Base-by-base conservation (phyloP, 805 yeast genomes). In the Spencermartinsiella europaea region DNA sequence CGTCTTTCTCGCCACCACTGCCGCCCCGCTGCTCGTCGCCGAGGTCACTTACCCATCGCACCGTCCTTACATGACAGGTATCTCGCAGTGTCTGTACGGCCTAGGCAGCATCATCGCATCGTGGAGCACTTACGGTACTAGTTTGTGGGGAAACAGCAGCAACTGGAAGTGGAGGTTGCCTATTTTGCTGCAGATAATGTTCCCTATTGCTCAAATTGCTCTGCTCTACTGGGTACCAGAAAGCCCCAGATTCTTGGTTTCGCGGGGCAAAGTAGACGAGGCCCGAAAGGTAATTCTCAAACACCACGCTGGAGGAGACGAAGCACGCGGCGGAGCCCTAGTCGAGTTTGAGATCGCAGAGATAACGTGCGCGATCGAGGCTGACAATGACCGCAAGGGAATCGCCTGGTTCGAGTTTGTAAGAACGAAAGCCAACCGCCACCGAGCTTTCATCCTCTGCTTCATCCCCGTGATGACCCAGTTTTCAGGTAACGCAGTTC, bases 171-270 rank as follows among this genome's bases (percentile, higher is more conserved):
- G 90, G 88, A 77, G 90, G 69, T 72, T 85, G 61, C 90, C 91
- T 10, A 75, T 84, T 48, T 80, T 85, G 1, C 66, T 83, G 56
- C 93, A 85, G 68, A 70, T 78, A 47, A 52, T 81, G 35, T 80
- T 82, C 59, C 49, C 85, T 42, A 65, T 84, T 34, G 59, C 81
- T 44, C 68, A 84, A 78, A 80, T 47, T 25, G 64, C 36, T 16
- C 68, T 72, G 21, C 60, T 71, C 35, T 58, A 77, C 38, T 75
- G 79, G 36, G 66, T 89, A 14, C 96, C 97, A 0, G 96, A 90
- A 65, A 79, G 90, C 34, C 96, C 96, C 0, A 72, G 96, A 48
- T 89, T 74, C 66, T 80, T 76, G 59, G 87, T 89, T 4, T 79
- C 79, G 56, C 80, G 82, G 54, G 83, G 84, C 61, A 50, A 73